Evolutionary conservation across 2,329 filamentous ascomycete species (phyloP).

Genomic region (Penicillium janthinellum): DNA sequence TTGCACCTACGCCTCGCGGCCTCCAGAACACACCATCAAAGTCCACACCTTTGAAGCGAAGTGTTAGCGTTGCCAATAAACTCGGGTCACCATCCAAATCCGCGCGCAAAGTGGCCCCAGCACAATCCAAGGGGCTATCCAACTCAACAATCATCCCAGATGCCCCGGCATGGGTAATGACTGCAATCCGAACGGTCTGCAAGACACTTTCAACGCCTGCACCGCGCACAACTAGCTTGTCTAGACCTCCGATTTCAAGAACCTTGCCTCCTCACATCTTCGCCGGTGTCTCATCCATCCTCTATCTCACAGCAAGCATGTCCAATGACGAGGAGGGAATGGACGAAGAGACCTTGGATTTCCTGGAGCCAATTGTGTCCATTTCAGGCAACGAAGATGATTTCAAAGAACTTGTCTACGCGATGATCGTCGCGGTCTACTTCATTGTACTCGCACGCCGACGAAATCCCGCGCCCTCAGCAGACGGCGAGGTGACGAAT

Average conservation of each 20-base stretch:
- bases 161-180: conserved; percentile 68
- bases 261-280: conserved; percentile 71
- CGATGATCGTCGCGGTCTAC: conserved; percentile 47
- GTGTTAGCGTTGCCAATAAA: conserved; percentile 32
- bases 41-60: conserved; percentile 43
- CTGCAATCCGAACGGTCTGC: conserved; percentile 67
- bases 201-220: conserved; percentile 60
- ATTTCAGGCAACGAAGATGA: conserved; percentile 52
- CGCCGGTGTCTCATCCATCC: conserved; percentile 66
- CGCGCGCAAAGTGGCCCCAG: conserved; percentile 18
- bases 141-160: conserved; percentile 39
- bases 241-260: conserved; percentile 41
- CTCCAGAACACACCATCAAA: conserved; percentile 49
- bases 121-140: conserved; percentile 24
- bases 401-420: conserved; percentile 41
- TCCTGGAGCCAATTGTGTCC: conserved; percentile 41
- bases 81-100: conserved; percentile 26
- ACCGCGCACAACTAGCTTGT: conserved; percentile 38
- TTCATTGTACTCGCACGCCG: conserved; percentile 53
- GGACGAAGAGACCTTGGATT: conserved; percentile 37
- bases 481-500: conserved; percentile 13
- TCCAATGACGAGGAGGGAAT: conserved; percentile 53
- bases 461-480: conserved; percentile 38
- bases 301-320: conserved; percentile 49
- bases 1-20: conserved; percentile 31